Percentiles rank a stretch among this genome's conserved stretches.
Evolutionary conservation across 495 filamentous ascomycete genomes (phyloP).

Genomic region (Trichoderma asperelloides): DNA sequence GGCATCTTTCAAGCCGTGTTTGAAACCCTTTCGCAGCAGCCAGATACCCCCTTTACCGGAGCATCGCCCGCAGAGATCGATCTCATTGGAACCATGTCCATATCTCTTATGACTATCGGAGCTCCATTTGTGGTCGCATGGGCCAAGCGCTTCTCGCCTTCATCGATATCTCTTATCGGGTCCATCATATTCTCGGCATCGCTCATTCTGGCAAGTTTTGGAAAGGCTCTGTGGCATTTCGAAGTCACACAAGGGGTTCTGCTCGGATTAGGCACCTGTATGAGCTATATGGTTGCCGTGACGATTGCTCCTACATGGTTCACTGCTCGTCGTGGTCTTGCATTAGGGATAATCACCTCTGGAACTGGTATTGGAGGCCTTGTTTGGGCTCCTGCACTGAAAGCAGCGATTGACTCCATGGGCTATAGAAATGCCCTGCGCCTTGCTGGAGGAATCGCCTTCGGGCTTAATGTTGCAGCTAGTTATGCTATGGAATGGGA

Average conservation of each 20-base stretch:
- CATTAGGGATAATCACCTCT: constrained; percentile 61
- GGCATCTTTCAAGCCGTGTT: constrained; percentile 40
- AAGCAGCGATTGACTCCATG: constrained; percentile 20
- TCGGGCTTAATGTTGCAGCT: constrained; percentile 20
- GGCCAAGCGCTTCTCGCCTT: constrained; percentile 29
- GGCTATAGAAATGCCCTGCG: constrained; percentile 34
- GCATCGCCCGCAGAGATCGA: constrained; percentile 33
- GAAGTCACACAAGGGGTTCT: constrained; percentile 68
- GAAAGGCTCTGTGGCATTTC: constrained; percentile 61
- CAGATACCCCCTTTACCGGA: constrained; percentile 26
- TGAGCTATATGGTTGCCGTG: constrained; percentile 64
- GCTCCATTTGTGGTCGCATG: constrained; percentile 30
- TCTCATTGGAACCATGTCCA: constrained; percentile 35
- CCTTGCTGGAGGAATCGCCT: constrained; percentile 26
- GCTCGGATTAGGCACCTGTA: constrained; percentile 68
- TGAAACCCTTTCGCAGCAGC: constrained; percentile 23
- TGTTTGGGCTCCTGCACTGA: constrained; percentile 36
- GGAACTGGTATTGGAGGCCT: constrained; percentile 71
- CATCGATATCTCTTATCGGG: constrained; percentile 33
- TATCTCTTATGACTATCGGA: constrained; percentile 36
- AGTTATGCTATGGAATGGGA: constrained; percentile 27
- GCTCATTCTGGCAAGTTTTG: constrained; percentile 59
- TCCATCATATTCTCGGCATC: constrained; percentile 22
- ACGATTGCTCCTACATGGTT: constrained; percentile 81
- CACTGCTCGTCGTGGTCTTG: constrained; percentile 54